Evolutionary conservation across 106 monocot species (phyloP).

Genomic region (Dendrobium officinale): DNA sequence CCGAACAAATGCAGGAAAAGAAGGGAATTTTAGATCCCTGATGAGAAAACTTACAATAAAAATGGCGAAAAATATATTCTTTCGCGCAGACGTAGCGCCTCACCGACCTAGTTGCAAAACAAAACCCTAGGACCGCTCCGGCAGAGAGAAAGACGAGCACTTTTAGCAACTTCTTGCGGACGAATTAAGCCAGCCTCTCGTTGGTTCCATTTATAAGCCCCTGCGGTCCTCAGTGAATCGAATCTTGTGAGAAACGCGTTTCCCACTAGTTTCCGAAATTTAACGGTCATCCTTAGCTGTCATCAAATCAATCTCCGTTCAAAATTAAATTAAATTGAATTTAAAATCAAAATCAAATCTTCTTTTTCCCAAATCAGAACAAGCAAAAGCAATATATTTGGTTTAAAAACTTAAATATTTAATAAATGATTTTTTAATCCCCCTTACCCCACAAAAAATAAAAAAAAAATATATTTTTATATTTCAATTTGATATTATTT

Average conservation of each 20-base stretch:
- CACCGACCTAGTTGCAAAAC: no score
- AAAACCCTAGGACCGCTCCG: neutral
- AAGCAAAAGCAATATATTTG: no score
- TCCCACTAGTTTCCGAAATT: neutral
- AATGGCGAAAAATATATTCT: neutral
- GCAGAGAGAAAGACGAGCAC: neutral
- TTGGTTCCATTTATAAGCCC: neutral
- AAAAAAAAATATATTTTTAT: no score
- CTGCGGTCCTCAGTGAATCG: neutral
- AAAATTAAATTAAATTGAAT: no score
- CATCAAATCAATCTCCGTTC: no score
- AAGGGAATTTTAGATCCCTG: neutral
- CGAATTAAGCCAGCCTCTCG: neutral
- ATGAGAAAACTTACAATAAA: neutral
- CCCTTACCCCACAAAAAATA: no score
- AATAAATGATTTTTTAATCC: no score
- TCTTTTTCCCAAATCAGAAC: no score
- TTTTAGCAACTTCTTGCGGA: neutral
- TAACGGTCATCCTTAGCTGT: neutral
- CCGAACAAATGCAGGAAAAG: neutral
- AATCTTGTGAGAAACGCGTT: no score
- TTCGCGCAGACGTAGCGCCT: neutral
- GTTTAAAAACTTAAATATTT: no score
- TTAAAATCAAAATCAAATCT: no score
- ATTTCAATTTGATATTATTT: no score